Evolutionary conservation across 2,329 filamentous ascomycete species (phyloP).

Genomic region (Ramularia collo-cygni): DNA sequence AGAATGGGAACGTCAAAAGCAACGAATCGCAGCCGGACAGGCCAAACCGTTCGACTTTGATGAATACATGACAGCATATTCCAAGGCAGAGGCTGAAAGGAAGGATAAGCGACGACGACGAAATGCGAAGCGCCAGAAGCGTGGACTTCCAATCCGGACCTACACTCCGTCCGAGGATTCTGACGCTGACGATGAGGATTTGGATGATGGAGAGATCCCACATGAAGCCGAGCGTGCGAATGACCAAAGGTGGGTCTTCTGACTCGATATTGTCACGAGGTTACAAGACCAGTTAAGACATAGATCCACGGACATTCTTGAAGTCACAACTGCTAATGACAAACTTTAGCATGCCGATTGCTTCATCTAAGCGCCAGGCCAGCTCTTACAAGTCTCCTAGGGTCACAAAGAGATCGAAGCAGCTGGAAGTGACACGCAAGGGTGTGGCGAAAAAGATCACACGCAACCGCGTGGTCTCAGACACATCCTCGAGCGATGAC

Average conservation of each 20-base stretch:
- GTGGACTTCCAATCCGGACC: constrained; percentile 6
- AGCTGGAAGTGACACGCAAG: constrained; percentile 12
- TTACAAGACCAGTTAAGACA: no score
- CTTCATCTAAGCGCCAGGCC: no score
- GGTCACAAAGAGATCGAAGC: constrained; percentile 1
- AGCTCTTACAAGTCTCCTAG: not conserved
- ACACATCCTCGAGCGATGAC: constrained; percentile 6
- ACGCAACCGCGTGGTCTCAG: not conserved
- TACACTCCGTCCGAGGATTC: constrained; percentile 6
- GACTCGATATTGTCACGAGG: no score
- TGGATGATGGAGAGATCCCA: constrained; percentile 6
- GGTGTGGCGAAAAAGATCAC: constrained; percentile 18
- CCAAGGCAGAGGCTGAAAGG: constrained; percentile 7
- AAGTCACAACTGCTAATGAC: no score
- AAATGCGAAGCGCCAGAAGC: constrained; percentile 21
- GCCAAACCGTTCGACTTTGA: constrained; percentile 20
- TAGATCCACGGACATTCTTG: no score
- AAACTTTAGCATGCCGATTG: no score
- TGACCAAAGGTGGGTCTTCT: constrained; percentile 2
- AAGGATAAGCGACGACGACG: constrained; percentile 14
- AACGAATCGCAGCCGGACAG: constrained; percentile 10
- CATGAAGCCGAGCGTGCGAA: constrained; percentile 11
- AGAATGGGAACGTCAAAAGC: constrained; percentile 21
- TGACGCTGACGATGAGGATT: constrained; percentile 9
- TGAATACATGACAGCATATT: constrained; percentile 15